These are phyloP conservation scores for Malus fusca DNA, from an alignment of 306 rosid species.

Conservation along the genomic window DNA sequence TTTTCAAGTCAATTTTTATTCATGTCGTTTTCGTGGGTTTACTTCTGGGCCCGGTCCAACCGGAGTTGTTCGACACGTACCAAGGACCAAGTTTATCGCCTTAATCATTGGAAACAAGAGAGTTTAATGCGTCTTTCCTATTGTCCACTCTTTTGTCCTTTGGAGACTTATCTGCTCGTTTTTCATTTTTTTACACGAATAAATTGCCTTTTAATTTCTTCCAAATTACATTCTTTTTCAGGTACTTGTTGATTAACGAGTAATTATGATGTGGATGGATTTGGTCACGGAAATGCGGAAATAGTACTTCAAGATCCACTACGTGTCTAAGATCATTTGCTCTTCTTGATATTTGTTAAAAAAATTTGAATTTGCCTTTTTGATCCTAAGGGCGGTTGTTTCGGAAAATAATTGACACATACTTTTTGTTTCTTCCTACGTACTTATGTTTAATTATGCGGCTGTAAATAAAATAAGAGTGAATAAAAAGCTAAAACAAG, in stretches of 20 bases:
- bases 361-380: background rate
- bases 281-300: rapidly evolving
- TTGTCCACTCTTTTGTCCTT: background rate
- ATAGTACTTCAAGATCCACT: no score
- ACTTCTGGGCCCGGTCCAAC: background rate
- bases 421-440: no score
- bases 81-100: background rate
- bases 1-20: background rate
- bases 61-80: background rate
- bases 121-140: background rate
- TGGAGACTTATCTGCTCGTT: background rate
- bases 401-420: background rate
- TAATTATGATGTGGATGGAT: background rate
- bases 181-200: background rate
- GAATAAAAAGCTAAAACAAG: background rate
- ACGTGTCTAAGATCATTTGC: no score
- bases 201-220: background rate
- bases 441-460: no score
- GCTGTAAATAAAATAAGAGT: background rate
- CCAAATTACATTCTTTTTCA: background rate
- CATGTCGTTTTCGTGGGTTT: background rate
- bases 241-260: background rate
- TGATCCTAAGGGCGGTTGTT: background rate
- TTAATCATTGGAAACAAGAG: background rate
- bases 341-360: no score